Percentiles rank a stretch among this genome's conserved stretches.
These are phyloP conservation scores for Wickerhamiella bombiphila DNA, from an alignment of 805 yeast genomes.

Conservation along the genomic window DNA sequence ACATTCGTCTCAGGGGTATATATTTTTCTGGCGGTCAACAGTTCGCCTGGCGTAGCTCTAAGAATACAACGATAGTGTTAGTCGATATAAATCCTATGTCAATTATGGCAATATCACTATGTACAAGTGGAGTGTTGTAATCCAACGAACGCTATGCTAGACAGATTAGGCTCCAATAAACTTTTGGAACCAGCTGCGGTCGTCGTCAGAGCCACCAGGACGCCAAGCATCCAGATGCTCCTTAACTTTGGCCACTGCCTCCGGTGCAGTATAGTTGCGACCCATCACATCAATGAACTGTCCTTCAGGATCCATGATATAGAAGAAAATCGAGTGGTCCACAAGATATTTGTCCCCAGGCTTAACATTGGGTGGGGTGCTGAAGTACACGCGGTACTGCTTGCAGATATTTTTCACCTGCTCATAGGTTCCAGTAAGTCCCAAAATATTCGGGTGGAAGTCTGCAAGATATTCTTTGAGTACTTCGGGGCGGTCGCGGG, in stretches of 20 bases:
- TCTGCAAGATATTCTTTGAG: slow-evolving; percentile 70
- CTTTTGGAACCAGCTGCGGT: slow-evolving; percentile 12
- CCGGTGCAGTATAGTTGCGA: slow-evolving; percentile 66
- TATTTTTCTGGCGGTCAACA: too few species aligned
- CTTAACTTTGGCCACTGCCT: slow-evolving; percentile 63
- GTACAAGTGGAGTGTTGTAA: too few species aligned
- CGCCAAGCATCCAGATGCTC: slow-evolving; percentile 62
- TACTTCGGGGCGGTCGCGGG: slow-evolving; percentile 79
- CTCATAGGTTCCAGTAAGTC: slow-evolving; percentile 83
- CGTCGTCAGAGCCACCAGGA: slow-evolving; percentile 28
- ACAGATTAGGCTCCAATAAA: too few species aligned
- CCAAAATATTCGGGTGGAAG: slow-evolving; percentile 79
- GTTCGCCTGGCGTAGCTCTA: too few species aligned
- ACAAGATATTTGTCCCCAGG: slow-evolving; percentile 95
- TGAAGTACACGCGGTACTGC: slow-evolving; percentile 83
- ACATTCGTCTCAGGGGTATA: background rate
- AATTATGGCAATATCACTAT: too few species aligned
- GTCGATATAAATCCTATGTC: too few species aligned
- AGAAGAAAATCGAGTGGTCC: slow-evolving; percentile 94
- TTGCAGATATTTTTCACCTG: slow-evolving; percentile 75
- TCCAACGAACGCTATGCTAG: too few species aligned
- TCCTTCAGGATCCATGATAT: slow-evolving; percentile 97
- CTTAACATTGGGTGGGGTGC: slow-evolving; percentile 89
- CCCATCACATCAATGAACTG: slow-evolving; percentile 90
- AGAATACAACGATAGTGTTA: too few species aligned